Conservation (phyloP, 306 rosid species). For the Castanospermum australe region DNA sequence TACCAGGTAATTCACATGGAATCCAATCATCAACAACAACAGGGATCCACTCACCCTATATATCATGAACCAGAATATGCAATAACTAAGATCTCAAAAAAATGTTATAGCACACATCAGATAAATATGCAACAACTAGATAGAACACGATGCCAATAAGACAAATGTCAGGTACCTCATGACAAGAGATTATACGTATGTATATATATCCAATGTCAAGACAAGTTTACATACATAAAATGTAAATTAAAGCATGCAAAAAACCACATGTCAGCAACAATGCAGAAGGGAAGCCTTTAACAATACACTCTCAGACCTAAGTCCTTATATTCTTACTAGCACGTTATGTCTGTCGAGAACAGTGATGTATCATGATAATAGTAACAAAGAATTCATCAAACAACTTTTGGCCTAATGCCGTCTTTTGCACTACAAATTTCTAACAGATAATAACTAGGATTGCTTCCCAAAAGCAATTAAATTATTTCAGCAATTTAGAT, state of each 20-base stretch:
- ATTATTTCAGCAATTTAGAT: not conserved
- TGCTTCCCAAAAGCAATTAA: not conserved
- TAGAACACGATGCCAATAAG: not conserved
- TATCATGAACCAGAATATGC: conserved; percentile 26
- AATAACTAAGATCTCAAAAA: conserved; percentile 4
- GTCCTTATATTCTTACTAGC: not conserved
- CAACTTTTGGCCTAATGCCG: not conserved
- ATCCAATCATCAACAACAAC: conserved; percentile 99
- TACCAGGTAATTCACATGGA: conserved; percentile 94
- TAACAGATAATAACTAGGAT: not conserved
- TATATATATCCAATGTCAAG: not conserved
- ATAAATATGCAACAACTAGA: conserved; percentile 12
- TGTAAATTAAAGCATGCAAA: not conserved
- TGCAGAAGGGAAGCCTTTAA: not conserved
- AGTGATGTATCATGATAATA: not conserved
- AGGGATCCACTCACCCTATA: conserved; percentile 97
- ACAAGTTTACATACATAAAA: not conserved
- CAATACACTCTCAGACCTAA: not conserved
- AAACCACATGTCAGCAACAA: not conserved
- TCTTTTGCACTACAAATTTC: not conserved
- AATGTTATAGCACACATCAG: not conserved
- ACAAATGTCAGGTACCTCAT: not conserved
- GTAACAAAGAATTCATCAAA: not conserved
- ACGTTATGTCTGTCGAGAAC: not conserved
- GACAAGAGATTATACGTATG: not conserved